A percentile compares a stretch with the other conserved stretches of the same genome.
Evolutionary conservation across 2,329 filamentous ascomycete species (phyloP).

Genomic region (Aphanoascus verrucosus): DNA sequence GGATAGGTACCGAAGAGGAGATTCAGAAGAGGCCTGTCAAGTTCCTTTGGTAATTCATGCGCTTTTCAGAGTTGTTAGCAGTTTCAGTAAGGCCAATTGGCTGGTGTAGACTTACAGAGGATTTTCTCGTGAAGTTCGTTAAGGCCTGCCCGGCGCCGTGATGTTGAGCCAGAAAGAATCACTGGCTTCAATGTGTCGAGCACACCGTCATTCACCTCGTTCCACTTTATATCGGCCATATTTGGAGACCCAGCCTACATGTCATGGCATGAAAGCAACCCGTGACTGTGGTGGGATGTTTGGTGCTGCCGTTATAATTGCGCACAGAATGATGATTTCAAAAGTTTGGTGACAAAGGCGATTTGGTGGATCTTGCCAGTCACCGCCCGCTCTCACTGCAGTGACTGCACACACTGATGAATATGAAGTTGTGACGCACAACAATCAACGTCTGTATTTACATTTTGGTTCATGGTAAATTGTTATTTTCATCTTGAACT

Average conservation of each 20-base stretch:
- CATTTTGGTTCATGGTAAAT: not conserved
- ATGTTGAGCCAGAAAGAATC: constrained; percentile 35
- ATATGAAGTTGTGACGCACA: not conserved
- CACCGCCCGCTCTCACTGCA: too few species aligned
- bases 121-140: constrained; percentile 38
- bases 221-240: constrained; percentile 38
- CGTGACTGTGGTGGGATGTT: not conserved
- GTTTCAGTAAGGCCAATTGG: not conserved
- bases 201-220: constrained; percentile 35
- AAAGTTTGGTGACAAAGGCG: not conserved
- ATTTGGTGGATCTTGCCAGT: not conserved
- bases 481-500: not conserved
- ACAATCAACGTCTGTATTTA: not conserved
- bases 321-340: not conserved
- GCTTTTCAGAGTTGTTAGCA: constrained; percentile 21
- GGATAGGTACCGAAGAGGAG: constrained; percentile 80
- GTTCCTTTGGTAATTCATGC: constrained; percentile 25
- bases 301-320: not conserved
- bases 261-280: constrained; percentile 17
- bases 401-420: not conserved
- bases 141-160: constrained; percentile 32
- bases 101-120: constrained; percentile 23
- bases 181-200: constrained; percentile 31
- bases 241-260: constrained; percentile 25
- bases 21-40: constrained; percentile 45